These are phyloP conservation scores for Luffa acutangula DNA, from an alignment of 306 rosid species.

Conservation along the genomic window DNA sequence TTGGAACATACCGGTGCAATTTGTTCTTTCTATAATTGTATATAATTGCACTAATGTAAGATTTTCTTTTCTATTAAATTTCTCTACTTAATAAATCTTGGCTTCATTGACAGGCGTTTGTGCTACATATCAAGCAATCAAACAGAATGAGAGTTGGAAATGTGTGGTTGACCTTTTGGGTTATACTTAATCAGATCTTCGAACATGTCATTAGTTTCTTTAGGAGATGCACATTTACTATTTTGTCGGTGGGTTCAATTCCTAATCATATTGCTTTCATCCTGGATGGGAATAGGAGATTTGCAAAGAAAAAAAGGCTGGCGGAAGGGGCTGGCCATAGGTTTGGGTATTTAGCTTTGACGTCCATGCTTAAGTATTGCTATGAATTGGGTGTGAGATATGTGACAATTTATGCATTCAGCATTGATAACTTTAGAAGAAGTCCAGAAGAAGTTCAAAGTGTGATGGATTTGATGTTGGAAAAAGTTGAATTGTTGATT, in stretches of 20 bases:
- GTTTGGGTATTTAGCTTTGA: constrained; percentile 49
- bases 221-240: constrained; percentile 41
- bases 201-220: constrained; percentile 16
- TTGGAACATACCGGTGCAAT: neutral
- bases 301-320: constrained; percentile 40
- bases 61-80: neutral
- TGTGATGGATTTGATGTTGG: constrained; percentile 32
- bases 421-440: constrained; percentile 62
- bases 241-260: constrained; percentile 52
- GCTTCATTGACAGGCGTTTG: neutral
- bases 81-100: neutral
- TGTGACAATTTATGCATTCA: constrained; percentile 66
- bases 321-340: constrained; percentile 46
- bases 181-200: neutral
- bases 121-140: neutral
- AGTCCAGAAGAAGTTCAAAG: constrained; percentile 27
- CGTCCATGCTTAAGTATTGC: constrained; percentile 45
- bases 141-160: neutral
- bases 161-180: neutral
- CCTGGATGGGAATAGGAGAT: constrained; percentile 90
- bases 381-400: constrained; percentile 64
- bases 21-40: neutral
- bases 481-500: constrained; percentile 25
- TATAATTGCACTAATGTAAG: neutral
- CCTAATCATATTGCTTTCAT: constrained; percentile 76